Evolutionary conservation across 1,284 basidiomycete species (phyloP).

Genomic region (Uromyces viciae-fabae): DNA sequence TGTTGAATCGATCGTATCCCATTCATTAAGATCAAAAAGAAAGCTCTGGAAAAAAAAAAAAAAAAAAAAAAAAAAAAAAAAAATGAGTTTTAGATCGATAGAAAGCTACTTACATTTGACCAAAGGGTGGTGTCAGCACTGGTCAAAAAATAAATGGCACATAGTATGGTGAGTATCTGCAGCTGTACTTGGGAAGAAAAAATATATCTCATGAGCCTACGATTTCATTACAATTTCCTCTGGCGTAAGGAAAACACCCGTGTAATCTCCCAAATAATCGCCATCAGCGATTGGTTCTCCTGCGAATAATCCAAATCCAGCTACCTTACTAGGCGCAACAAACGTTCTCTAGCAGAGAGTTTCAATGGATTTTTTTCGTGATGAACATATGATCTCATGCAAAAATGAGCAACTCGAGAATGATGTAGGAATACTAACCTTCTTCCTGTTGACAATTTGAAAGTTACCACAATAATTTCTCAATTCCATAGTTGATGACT

Average conservation of each 20-base stretch:
- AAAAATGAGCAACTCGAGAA: neutral
- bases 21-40: slow-evolving; percentile 3
- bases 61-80: slow-evolving; percentile 1
- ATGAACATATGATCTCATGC: no score
- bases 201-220: neutral
- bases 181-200: neutral
- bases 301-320: slow-evolving; percentile 20
- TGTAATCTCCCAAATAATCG: slow-evolving; percentile 17
- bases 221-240: neutral
- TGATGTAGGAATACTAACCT: neutral
- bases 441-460: neutral
- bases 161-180: no score
- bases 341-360: slow-evolving; percentile 31
- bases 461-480: neutral
- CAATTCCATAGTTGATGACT: neutral
- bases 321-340: slow-evolving; percentile 20
- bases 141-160: no score
- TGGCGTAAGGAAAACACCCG: slow-evolving; percentile 10
- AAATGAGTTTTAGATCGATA: neutral
- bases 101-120: neutral
- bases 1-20: neutral
- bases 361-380: no score
- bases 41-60: slow-evolving; percentile 2
- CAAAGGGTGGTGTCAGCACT: neutral
- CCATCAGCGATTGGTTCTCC: neutral